Percentiles rank a stretch among this genome's conserved stretches.
phyloP scores from a whole-genome alignment of 1,139 yeast genomes.

The Hyphopichia khmerensis region DNA sequence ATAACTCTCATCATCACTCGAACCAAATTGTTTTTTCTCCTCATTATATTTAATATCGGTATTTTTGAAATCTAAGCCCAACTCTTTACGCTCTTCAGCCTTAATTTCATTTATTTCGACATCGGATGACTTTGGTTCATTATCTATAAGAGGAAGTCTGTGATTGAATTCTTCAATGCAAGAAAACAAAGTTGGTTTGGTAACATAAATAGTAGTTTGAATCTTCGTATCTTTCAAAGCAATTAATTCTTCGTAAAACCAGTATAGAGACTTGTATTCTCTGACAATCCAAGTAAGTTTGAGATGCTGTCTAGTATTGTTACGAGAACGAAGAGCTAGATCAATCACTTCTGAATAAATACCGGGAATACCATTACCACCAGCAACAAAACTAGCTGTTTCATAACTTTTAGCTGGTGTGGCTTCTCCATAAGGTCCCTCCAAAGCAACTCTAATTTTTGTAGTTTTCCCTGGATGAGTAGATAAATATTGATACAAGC shows the following conservation, averaged over 20 bases:
- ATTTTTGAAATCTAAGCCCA: not conserved
- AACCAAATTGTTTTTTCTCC: slow-evolving; percentile 2
- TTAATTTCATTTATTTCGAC: slow-evolving; percentile 3
- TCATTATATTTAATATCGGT: slow-evolving; percentile 1
- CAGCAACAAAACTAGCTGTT: slow-evolving; percentile 36
- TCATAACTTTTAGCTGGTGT: slow-evolving; percentile 29
- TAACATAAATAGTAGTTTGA: slow-evolving; percentile 30
- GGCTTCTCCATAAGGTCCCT: slow-evolving; percentile 43
- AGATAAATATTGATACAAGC: slow-evolving; percentile 28
- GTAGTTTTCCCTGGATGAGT: slow-evolving; percentile 23
- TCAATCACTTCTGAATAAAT: slow-evolving; percentile 38
- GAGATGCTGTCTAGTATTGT: slow-evolving; percentile 17
- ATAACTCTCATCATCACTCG: slow-evolving; percentile 2
- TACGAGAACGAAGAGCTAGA: slow-evolving; percentile 16
- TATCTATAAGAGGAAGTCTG: slow-evolving; percentile 6
- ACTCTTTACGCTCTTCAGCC: slow-evolving; percentile 1
- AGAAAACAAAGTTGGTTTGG: slow-evolving; percentile 22
- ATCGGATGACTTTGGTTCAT: slow-evolving; percentile 1
- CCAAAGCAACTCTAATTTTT: slow-evolving; percentile 34
- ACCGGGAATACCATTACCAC: slow-evolving; percentile 46
- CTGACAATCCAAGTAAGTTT: slow-evolving; percentile 38
- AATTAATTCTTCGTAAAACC: slow-evolving; percentile 36
- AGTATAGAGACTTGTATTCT: slow-evolving; percentile 28
- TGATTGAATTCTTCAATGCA: slow-evolving; percentile 12
- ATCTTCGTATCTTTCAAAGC: slow-evolving; percentile 23